Conservation (phyloP, 129 eudicot genomes). For the Flaveria ramosissima region DNA sequence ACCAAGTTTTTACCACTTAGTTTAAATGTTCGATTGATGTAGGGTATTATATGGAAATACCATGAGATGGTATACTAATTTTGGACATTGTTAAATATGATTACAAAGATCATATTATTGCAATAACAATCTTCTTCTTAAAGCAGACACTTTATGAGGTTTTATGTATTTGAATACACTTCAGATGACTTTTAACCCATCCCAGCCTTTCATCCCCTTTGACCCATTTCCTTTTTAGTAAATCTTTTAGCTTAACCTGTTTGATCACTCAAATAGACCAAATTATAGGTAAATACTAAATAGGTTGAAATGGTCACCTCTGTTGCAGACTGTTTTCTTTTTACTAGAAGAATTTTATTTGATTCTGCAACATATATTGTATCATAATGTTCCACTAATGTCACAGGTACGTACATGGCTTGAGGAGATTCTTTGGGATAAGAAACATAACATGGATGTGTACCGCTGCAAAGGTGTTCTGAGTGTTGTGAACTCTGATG, state of each 20-base stretch:
- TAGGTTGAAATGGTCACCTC: background rate
- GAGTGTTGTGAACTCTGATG: slow-evolving; percentile 66
- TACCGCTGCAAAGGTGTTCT: slow-evolving; percentile 96
- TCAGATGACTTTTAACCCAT: background rate
- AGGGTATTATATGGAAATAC: background rate
- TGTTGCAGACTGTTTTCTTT: background rate
- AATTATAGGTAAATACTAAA: background rate
- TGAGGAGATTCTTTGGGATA: slow-evolving; percentile 96
- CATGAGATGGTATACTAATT: background rate
- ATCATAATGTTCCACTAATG: slow-evolving; percentile 1
- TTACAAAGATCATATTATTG: background rate
- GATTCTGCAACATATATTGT: slow-evolving; percentile 3
- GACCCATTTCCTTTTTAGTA: background rate
- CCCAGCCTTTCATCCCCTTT: background rate
- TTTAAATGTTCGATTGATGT: background rate
- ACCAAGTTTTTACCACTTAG: background rate
- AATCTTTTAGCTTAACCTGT: background rate
- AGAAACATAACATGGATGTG: slow-evolving; percentile 81
- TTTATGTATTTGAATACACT: background rate
- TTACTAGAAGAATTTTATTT: background rate
- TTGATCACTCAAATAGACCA: background rate
- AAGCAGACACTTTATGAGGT: background rate
- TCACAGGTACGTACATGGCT: slow-evolving; percentile 74
- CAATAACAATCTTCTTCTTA: background rate
- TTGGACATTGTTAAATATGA: background rate